Base-by-base conservation (phyloP, 225 moss, liverwort and hornwort genomes). In the Climacium dendroides region DNA sequence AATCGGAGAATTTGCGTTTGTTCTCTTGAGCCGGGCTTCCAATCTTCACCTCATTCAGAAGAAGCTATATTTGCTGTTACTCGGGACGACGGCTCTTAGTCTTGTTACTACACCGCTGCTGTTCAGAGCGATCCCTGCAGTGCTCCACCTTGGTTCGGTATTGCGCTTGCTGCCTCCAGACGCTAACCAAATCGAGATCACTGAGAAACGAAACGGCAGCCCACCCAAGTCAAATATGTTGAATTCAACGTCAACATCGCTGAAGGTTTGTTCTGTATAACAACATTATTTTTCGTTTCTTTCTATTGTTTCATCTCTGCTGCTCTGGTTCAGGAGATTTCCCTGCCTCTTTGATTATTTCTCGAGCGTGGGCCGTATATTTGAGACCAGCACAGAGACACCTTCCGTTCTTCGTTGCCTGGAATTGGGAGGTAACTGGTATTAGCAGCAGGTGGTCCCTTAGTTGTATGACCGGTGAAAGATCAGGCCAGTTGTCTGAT, bases 21-120 rank as follows among this genome's bases (percentile, higher is more conserved):
- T 99, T 25, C 93, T 99, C 73, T 90, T 99, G 87, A 99, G 99
- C 92, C 93, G 99, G 87, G 99, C 99, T 85, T 99, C 99, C 82
- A 97, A 99, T 90, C 96, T 99, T 71, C 95, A 97, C 90, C 97
- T 99, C 82, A 96, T 93, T 89, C 95, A 99, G 93, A 99, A 96
- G 90, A 99, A 97, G 91, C 89, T 99, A 10, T 99, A 99, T 79
- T 92, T 97, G 86, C 89, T 99, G 74, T 91, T 99, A 48, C 92
- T 99, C 67, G 99, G 99, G 80, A 99, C 99, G 47, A 99, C 99
- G 55, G 99, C 99, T 76, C 94, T 99, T 37, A 99, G 99, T 90
- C 93, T 99, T 92, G 96, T 99, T 20, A 97, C 97, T 47, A 97
- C 99, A 22, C 97, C 99, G 60, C 90, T 99, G 84, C 92, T 99